phyloP scores from a whole-genome alignment of 208 protist genomes.

The Endotrypanum monterogeii region DNA sequence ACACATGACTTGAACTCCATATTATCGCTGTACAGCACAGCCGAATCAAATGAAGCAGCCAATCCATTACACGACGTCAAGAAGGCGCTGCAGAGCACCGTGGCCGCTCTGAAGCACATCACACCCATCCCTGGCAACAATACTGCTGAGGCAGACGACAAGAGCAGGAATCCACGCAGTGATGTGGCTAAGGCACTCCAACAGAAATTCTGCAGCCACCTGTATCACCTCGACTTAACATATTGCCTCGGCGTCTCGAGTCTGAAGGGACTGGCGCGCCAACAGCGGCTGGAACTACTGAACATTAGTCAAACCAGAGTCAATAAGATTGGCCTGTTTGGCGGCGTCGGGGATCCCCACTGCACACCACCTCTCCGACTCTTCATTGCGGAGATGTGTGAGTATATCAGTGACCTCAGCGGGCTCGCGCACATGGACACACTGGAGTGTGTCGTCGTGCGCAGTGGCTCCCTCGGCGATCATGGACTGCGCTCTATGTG shows the following conservation, averaged over 20 bases:
- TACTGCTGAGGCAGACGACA: not conserved
- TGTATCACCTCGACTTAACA: slow-evolving; percentile 67
- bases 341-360: not conserved
- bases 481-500: slow-evolving; percentile 27
- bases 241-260: slow-evolving; percentile 44
- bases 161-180: not conserved
- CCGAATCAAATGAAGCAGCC: not conserved
- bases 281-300: slow-evolving; percentile 48
- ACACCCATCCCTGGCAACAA: not conserved
- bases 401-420: slow-evolving; percentile 39
- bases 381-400: slow-evolving; percentile 58
- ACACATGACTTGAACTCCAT: slow-evolving; percentile 16
- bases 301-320: slow-evolving; percentile 57
- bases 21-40: slow-evolving; percentile 7
- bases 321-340: slow-evolving; percentile 31
- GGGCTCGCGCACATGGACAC: slow-evolving; percentile 36
- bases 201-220: slow-evolving; percentile 37
- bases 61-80: not conserved
- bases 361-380: slow-evolving; percentile 41
- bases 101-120: slow-evolving; percentile 15
- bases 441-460: slow-evolving; percentile 57
- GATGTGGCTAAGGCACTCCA: slow-evolving; percentile 15
- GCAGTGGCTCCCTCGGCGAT: slow-evolving; percentile 51
- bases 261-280: slow-evolving; percentile 30
- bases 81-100: not conserved